A percentile compares a stretch with the other conserved stretches of the same genome.
phyloP scores from a whole-genome alignment of 2,329 filamentous ascomycete species.

The Fusarium vanettenii region DNA sequence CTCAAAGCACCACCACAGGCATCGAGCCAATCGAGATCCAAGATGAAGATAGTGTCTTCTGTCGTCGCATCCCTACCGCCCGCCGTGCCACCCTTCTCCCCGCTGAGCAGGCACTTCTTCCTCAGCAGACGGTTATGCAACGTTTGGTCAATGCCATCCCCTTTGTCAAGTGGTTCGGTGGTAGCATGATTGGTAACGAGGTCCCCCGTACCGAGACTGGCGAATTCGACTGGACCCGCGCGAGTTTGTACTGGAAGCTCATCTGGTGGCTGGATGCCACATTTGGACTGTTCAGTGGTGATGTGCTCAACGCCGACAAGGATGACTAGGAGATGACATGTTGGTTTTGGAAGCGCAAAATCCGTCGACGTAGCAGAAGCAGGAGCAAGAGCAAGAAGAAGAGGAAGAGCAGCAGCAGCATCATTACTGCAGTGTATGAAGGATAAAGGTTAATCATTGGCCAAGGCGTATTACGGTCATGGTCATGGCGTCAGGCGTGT shows the following conservation, averaged over 20 bases:
- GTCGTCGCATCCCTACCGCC: conserved; percentile 74
- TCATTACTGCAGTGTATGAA: conserved; percentile 37
- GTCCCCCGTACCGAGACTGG: conserved; percentile 79
- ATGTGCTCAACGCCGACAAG: conserved; percentile 68
- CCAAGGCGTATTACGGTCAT: conserved; percentile 36
- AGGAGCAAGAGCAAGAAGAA: conserved; percentile 7
- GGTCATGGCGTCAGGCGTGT: conserved; percentile 44
- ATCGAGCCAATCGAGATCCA: conserved; percentile 46
- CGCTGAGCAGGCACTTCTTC: conserved; percentile 76
- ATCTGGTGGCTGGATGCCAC: conserved; percentile 72
- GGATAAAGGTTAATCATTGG: conserved; percentile 42
- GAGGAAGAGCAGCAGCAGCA: background rate
- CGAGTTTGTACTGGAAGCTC: conserved; percentile 75
- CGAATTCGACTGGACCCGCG: conserved; percentile 79
- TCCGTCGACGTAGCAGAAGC: background rate
- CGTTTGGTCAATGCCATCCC: conserved; percentile 74
- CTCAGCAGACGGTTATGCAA: conserved; percentile 73
- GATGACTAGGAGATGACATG: conserved; percentile 59
- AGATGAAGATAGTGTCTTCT: conserved; percentile 59
- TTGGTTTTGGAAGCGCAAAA: conserved; percentile 18
- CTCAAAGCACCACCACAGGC: conserved; percentile 33
- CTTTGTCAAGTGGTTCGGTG: conserved; percentile 78
- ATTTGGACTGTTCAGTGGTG: conserved; percentile 69
- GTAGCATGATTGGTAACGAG: conserved; percentile 78
- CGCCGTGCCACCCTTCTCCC: conserved; percentile 73